Percentiles rank a stretch among this genome's conserved stretches.
Evolutionary conservation across 805 yeast genomes (phyloP).

Genomic region (Metschnikowia gelsemii): DNA sequence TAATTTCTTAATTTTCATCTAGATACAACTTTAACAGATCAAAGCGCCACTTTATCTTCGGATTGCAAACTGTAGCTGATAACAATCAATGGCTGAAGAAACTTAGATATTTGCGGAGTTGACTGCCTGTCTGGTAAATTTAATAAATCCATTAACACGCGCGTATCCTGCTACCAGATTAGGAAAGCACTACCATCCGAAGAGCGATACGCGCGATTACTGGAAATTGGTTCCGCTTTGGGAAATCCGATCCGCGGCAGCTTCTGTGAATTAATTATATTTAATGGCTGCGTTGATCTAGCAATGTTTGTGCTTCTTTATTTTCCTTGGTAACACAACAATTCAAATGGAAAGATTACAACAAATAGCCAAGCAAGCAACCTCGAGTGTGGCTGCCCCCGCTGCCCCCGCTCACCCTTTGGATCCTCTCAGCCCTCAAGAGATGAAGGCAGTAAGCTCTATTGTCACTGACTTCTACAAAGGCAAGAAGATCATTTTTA

Average conservation of each 20-base stretch:
- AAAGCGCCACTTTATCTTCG: no score
- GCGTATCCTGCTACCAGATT: slow-evolving; percentile 12
- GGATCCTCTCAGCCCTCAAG: slow-evolving; percentile 67
- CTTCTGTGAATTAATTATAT: slow-evolving; percentile 5
- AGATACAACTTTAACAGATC: no score
- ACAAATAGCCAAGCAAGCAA: slow-evolving; percentile 62
- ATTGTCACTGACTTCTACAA: slow-evolving; percentile 50
- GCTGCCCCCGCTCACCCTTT: slow-evolving; percentile 62
- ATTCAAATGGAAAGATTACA: slow-evolving; percentile 58
- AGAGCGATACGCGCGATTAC: slow-evolving; percentile 1
- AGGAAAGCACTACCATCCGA: slow-evolving; percentile 10
- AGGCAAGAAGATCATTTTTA: slow-evolving; percentile 52
- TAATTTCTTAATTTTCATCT: no score
- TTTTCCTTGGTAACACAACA: neutral
- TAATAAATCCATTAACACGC: neutral
- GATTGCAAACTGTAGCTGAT: no score
- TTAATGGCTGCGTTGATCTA: neutral
- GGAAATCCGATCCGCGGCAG: slow-evolving; percentile 15
- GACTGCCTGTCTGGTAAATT: neutral
- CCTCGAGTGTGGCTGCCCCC: slow-evolving; percentile 54
- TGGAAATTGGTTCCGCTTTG: slow-evolving; percentile 8
- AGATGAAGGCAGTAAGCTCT: slow-evolving; percentile 57
- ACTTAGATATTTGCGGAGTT: no score
- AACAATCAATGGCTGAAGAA: no score
- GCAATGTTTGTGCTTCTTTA: neutral